Evolutionary conservation across 1,284 basidiomycete genomes (phyloP), one percentile per base, ranked within the genome.

Genomic region (Laetiporus sulphureus): DNA sequence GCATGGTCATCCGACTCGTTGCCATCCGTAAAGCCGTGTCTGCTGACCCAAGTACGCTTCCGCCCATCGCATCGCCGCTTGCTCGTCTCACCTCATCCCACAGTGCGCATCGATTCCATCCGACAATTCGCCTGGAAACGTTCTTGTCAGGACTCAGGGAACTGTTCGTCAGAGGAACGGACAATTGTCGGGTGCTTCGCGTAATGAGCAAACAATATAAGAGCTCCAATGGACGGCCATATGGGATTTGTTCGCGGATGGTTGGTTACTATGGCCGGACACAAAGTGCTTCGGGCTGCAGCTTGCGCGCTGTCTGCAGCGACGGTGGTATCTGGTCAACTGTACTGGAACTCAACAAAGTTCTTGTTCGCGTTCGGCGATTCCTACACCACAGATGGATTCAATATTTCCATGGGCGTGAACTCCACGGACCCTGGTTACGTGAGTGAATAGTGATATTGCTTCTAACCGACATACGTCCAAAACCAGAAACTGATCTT

Each of bases 341-440:
- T 60, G 29, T 52, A 53, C 29, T 64, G 62, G 61, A 58, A 57
- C 31, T 53, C 55, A 18, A 66, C 65, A 4, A 54, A 67, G 40
- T 63, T 69, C 52, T 49, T 79, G 34, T 73, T 79, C 50, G 62
- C 69, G 1, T 78, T 79, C 51, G 77, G 77, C 20, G 77, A 79
- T 55, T 81, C 75, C 6, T 74, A 73, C 52, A 67, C 66, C 3
- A 48, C 67, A 11, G 62, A 65, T 35, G 77, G 78, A 7, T 81
- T 71, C 53, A 77, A 81, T 49, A 68, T 81, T 43, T 75, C 77
- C 21, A 69, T 67, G 15, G 78, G 78, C 4, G 60, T 79, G 13
- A 50, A 75, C 49, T 77, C 78, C 1, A 65, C 70, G 13, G 65
- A 65, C 30, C 75, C 78, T 27, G 71, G 71, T 40, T 71, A 65